Percentiles rank a stretch among this genome's conserved stretches.
phyloP scores from a whole-genome alignment of 2,329 filamentous ascomycete species.

The Pseudogymnoascus sp. region DNA sequence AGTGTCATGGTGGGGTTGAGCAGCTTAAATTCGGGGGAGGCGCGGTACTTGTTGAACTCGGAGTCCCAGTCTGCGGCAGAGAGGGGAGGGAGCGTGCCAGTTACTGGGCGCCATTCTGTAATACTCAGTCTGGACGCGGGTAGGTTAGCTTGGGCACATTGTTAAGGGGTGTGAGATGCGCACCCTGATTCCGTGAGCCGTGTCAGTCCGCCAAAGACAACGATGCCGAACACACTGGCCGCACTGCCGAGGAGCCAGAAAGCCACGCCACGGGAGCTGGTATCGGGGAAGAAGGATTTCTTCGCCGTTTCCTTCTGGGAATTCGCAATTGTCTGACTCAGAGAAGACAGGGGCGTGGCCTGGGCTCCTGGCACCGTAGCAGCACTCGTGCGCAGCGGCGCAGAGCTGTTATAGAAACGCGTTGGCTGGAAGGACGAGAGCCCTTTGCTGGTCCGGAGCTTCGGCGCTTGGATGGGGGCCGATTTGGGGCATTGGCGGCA shows the following conservation, averaged over 20 bases:
- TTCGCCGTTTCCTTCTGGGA: conserved; percentile 10
- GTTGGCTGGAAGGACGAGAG: conserved; percentile 12
- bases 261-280: conserved; percentile 67
- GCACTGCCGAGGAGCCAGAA: conserved; percentile 92
- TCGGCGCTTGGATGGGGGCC: background rate
- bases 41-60: conserved; percentile 87
- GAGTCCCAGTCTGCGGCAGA: conserved; percentile 76
- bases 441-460: conserved; percentile 4
- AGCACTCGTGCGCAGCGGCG: conserved; percentile 13
- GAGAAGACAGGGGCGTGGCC: conserved; percentile 17
- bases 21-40: conserved; percentile 84
- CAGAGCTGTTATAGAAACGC: conserved; percentile 25
- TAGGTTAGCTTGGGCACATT: conserved; percentile 11
- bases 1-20: conserved; percentile 91
- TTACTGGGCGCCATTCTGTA: conserved; percentile 97
- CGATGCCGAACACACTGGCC: conserved; percentile 90
- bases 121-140: conserved; percentile 66
- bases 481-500: conserved; percentile 23
- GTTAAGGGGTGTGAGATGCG: conserved; percentile 21
- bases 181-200: conserved; percentile 94
- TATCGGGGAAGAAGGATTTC: conserved; percentile 33
- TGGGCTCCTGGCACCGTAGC: conserved; percentile 10
- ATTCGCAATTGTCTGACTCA: conserved; percentile 20
- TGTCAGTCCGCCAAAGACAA: conserved; percentile 89
- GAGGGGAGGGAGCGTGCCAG: conserved; percentile 78